Percentiles rank a stretch among this genome's conserved stretches.
Conservation (phyloP, 2,329 filamentous ascomycete species). For the Penicillium freii region DNA sequence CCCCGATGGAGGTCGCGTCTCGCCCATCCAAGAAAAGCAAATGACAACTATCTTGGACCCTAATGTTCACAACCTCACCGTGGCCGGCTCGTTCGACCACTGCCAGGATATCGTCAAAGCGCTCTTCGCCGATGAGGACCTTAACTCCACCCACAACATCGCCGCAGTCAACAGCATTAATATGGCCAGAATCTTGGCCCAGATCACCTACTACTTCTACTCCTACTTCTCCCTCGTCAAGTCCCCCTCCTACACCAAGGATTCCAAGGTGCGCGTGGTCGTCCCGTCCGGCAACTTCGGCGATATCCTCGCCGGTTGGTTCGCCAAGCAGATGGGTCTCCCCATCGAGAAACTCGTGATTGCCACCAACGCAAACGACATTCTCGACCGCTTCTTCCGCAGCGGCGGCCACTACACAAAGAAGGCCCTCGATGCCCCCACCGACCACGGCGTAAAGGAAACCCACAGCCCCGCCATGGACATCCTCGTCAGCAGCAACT, state of each 20-base stretch:
- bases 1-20: slow-evolving; percentile 85
- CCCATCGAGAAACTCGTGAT: slow-evolving; percentile 85
- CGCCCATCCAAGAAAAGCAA: slow-evolving; percentile 79
- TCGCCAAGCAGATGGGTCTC: slow-evolving; percentile 85
- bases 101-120: slow-evolving; percentile 97
- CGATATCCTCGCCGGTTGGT: slow-evolving; percentile 85
- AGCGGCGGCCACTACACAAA: slow-evolving; percentile 82
- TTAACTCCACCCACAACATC: slow-evolving; percentile 78
- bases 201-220: slow-evolving; percentile 96
- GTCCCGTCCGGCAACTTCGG: slow-evolving; percentile 97
- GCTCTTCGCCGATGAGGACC: slow-evolving; percentile 79
- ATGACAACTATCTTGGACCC: slow-evolving; percentile 87
- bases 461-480: slow-evolving; percentile 97
- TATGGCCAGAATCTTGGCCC: slow-evolving; percentile 89
- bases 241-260: slow-evolving; percentile 59
- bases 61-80: slow-evolving; percentile 89
- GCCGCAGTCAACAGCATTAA: slow-evolving; percentile 97
- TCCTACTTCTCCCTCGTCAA: slow-evolving; percentile 77
- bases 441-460: slow-evolving; percentile 56
- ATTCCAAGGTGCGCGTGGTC: slow-evolving; percentile 68
- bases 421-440: slow-evolving; percentile 52
- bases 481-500: slow-evolving; percentile 93
- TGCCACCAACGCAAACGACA: slow-evolving; percentile 97
- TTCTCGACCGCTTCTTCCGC: slow-evolving; percentile 92
- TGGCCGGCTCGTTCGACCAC: slow-evolving; percentile 91